These are phyloP conservation scores for Talaromyces sp. DNA, from an alignment of 2,329 filamentous ascomycete species.

Conservation along the genomic window DNA sequence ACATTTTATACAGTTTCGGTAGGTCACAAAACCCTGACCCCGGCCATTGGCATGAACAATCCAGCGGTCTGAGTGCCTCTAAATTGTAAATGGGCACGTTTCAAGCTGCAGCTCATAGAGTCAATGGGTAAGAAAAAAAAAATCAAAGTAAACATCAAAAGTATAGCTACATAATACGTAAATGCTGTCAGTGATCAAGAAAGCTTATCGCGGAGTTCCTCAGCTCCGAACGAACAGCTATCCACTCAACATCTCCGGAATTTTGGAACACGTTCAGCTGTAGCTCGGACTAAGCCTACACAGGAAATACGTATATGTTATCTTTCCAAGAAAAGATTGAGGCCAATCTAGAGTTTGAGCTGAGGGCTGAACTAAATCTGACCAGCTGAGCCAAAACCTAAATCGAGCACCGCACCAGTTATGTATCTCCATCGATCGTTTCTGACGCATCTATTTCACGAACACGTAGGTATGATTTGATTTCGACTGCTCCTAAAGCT, in stretches of 20 bases:
- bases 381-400: not conserved
- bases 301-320: not conserved
- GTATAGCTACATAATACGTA: too few relatives aligned
- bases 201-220: not conserved
- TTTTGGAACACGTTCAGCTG: not conserved
- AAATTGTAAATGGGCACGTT: not conserved
- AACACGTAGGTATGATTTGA: not conserved
- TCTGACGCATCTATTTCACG: not conserved
- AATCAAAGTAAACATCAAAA: not conserved
- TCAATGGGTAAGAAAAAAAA: not conserved
- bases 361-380: not conserved
- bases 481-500: not conserved
- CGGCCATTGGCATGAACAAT: not conserved
- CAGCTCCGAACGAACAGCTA: not conserved
- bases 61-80: not conserved
- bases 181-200: not conserved
- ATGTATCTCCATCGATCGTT: not conserved
- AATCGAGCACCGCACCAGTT: not conserved
- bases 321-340: not conserved
- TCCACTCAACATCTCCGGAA: not conserved
- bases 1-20: not conserved
- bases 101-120: not conserved
- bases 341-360: not conserved
- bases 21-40: not conserved
- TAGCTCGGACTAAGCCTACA: not conserved